Evolutionary conservation across 2,329 filamentous ascomycete species (phyloP), one percentile per base, ranked within the genome.

Genomic region (Colletotrichum karsti): DNA sequence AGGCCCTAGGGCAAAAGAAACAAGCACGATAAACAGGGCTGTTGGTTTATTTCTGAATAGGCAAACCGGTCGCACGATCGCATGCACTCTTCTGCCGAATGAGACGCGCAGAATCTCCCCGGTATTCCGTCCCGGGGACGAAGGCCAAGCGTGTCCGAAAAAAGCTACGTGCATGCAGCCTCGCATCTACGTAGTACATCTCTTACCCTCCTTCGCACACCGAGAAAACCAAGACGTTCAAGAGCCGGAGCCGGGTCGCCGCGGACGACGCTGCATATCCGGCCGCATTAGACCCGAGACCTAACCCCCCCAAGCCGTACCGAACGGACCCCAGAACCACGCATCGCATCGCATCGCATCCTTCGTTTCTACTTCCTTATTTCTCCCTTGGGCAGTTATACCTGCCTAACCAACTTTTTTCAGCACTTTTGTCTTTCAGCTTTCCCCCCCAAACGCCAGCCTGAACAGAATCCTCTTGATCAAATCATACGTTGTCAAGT

Each of bases 261-360:
- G 54, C 42, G 42, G 42, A 20, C 42, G 33, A 12, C 33, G 33
- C 24, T 63, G 54, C 54, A 59, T 63, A 30, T 10, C 53, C 54
- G 53, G 24, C 53, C 35, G 51, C 51, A 26, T 55, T 55, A 55
- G 35, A 41, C 30, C 51, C 51, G 51, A 55, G 35, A 55, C 51
- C 30, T 35, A 35, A 24, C 20, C 22, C 20, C 28, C 12, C 7
- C 33, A 9, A 35, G 33, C 33, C 33, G 33, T 35, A 50, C 46
- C 39, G 12, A 7, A 42, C 39, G 24, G 46, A 15, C 50, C 18
- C 20, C 18, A 53, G 20, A 10, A 26, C 9, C 50, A 35, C 7
- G 33, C n/a, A 20, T 20, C 18, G 50, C 18, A 37, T 53, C 50
- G 39, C 20, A 26, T 26, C 50, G n/a, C n/a, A 33, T 35, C 50